Conservation (phyloP, 805 yeast species). For the Kuraishia cidri region DNA sequence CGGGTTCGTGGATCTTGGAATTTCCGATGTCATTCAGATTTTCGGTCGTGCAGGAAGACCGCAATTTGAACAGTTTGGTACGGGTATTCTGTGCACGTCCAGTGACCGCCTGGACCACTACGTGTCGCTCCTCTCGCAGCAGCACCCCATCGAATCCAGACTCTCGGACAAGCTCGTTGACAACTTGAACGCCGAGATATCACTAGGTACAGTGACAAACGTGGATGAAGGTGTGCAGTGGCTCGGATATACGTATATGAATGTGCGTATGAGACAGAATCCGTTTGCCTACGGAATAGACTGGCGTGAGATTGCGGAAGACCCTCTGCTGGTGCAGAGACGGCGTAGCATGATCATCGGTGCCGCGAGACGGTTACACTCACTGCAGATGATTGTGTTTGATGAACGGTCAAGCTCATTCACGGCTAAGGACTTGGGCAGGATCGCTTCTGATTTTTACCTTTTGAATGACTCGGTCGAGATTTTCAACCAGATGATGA, state of each 20-base stretch:
- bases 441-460: slow-evolving; percentile 93
- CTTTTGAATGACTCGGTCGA: slow-evolving; percentile 79
- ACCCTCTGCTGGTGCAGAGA: slow-evolving; percentile 67
- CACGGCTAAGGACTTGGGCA: slow-evolving; percentile 80
- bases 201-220: slow-evolving; percentile 90
- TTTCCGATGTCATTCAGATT: slow-evolving; percentile 94
- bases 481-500: slow-evolving; percentile 77
- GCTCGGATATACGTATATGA: slow-evolving; percentile 96
- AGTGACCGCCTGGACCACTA: slow-evolving; percentile 79
- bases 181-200: slow-evolving; percentile 92
- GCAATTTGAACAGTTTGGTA: slow-evolving; percentile 86
- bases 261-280: slow-evolving; percentile 88
- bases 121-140: slow-evolving; percentile 82
- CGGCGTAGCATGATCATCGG: slow-evolving; percentile 67
- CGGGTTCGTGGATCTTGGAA: slow-evolving; percentile 89
- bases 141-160: slow-evolving; percentile 91
- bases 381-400: slow-evolving; percentile 86
- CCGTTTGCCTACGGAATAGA: slow-evolving; percentile 89
- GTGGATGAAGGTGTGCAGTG: slow-evolving; percentile 93
- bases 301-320: slow-evolving; percentile 78
- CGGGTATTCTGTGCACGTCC: slow-evolving; percentile 84
- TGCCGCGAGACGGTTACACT: slow-evolving; percentile 80
- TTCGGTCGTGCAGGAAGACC: slow-evolving; percentile 99
- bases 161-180: slow-evolving; percentile 75
- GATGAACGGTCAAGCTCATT: slow-evolving; percentile 80